phyloP scores from a whole-genome alignment of 495 filamentous ascomycete species.

The Viridothelium virens region DNA sequence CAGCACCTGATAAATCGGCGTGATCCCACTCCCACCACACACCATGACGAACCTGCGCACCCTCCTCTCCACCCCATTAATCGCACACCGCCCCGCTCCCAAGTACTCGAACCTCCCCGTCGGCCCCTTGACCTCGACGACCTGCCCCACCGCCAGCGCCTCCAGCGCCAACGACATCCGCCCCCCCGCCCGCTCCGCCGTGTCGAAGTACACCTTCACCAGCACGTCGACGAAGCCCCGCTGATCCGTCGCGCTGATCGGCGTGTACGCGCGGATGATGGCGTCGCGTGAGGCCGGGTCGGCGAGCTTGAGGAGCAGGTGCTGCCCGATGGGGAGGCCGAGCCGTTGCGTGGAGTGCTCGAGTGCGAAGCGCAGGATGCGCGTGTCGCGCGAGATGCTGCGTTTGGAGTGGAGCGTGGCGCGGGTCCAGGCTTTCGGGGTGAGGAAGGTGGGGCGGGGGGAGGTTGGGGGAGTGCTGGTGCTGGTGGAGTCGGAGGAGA shows the following conservation, averaged over 20 bases:
- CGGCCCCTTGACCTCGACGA: constrained; percentile 83
- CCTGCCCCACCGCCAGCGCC: constrained; percentile 56
- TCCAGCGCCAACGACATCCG: constrained; percentile 83
- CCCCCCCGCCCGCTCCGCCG: constrained; percentile 53
- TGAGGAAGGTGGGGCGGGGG: constrained; percentile 61
- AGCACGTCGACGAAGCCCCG: constrained; percentile 64
- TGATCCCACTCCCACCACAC: constrained; percentile 82
- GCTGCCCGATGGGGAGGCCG: constrained; percentile 81
- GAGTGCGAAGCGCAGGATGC: constrained; percentile 74
- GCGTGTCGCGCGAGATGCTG: constrained; percentile 69
- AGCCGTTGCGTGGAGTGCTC: constrained; percentile 62
- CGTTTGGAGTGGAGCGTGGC: constrained; percentile 58
- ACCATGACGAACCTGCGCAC: constrained; percentile 80
- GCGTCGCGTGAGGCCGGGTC: constrained; percentile 60
- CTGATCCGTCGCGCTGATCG: constrained; percentile 58
- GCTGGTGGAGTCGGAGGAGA: constrained; percentile 37
- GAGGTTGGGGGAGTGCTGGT: constrained; percentile 36
- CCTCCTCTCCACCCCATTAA: constrained; percentile 51
- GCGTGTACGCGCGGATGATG: constrained; percentile 85
- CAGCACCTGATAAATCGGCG: constrained; percentile 84
- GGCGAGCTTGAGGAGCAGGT: constrained; percentile 76
- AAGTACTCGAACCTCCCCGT: constrained; percentile 83
- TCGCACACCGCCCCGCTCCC: constrained; percentile 54
- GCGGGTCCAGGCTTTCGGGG: constrained; percentile 62
- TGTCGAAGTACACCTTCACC: constrained; percentile 78